A percentile compares a stretch with the other conserved stretches of the same genome.
Conservation (phyloP, 2,329 filamentous ascomycete genomes). For the Fusarium gaditjirri region DNA sequence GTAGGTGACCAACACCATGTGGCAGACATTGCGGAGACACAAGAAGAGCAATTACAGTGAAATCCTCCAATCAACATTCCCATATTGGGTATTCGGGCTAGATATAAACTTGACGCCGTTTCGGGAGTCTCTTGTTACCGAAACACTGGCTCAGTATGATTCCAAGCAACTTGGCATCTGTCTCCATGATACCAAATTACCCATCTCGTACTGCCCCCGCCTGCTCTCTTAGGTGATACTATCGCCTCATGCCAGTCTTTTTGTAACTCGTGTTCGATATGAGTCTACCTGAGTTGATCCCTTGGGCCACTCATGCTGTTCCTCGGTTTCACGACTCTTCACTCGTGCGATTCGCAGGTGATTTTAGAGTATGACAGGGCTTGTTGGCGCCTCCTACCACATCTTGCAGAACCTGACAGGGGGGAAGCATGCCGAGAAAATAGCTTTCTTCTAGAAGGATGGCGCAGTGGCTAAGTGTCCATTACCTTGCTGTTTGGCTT, state of each 20-base stretch:
- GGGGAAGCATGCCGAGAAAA: constrained; percentile 29
- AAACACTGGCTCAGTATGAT: constrained; percentile 17
- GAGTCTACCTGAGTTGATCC: not conserved
- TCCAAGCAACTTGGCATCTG: constrained; percentile 7
- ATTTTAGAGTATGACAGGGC: not conserved
- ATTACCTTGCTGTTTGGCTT: constrained; percentile 8
- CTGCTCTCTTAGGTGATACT: constrained; percentile 3
- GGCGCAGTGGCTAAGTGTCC: constrained; percentile 10
- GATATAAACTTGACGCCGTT: constrained; percentile 3
- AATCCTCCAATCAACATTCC: constrained; percentile 12
- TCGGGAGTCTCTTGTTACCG: constrained; percentile 4
- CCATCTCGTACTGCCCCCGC: constrained; percentile 21
- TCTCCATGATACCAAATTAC: constrained; percentile 9
- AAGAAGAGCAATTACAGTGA: constrained; percentile 10
- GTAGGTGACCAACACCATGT: constrained; percentile 3
- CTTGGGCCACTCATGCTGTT: constrained; percentile 10
- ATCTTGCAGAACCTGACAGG: constrained; percentile 24
- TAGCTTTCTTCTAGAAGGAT: constrained; percentile 37
- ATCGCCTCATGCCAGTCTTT: not conserved
- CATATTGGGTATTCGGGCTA: not conserved
- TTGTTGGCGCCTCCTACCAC: constrained; percentile 16
- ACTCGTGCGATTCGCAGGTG: constrained; percentile 10
- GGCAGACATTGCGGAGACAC: constrained; percentile 19
- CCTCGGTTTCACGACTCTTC: constrained; percentile 10
- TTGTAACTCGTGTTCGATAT: not conserved